Evolutionary conservation across 495 filamentous ascomycete species (phyloP).

Genomic region (Aspergillus funiculosus): DNA sequence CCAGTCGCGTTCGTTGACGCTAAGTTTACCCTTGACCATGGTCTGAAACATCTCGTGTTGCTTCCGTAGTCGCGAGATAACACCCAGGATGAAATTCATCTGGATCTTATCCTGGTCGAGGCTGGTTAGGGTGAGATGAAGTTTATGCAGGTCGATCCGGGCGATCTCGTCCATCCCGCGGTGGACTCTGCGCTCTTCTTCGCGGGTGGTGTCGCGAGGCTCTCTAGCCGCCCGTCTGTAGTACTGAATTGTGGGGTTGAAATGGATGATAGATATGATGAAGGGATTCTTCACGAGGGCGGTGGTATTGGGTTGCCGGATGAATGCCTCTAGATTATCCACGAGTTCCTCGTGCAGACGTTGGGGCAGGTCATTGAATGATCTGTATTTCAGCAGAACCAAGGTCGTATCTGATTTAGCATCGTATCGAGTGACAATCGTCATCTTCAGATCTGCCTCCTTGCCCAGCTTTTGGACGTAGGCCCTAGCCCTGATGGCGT

Average conservation of each 20-base stretch:
- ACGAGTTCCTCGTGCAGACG: slow-evolving; percentile 10
- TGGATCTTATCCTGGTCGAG: slow-evolving; percentile 13
- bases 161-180: slow-evolving; percentile 2
- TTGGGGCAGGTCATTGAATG: slow-evolving; percentile 11
- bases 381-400: slow-evolving; percentile 9
- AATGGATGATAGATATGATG: slow-evolving; percentile 10
- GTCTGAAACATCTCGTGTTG: slow-evolving; percentile 10
- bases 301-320: slow-evolving; percentile 3
- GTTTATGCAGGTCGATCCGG: slow-evolving; percentile 5
- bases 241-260: slow-evolving; percentile 12
- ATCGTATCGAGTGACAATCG: slow-evolving; percentile 13
- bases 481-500: slow-evolving; percentile 10
- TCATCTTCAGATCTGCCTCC: slow-evolving; percentile 12
- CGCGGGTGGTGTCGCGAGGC: slow-evolving; percentile 10
- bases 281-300: slow-evolving; percentile 7
- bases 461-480: slow-evolving; percentile 5
- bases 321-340: slow-evolving; percentile 8
- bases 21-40: slow-evolving; percentile 1
- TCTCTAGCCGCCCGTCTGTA: slow-evolving; percentile 8
- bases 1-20: slow-evolving; percentile 3
- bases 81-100: slow-evolving; percentile 10
- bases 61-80: slow-evolving; percentile 8
- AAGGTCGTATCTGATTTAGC: slow-evolving; percentile 4
- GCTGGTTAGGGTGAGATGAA: slow-evolving; percentile 8
- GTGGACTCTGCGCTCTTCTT: slow-evolving; percentile 7